phyloP scores from a whole-genome alignment of 2,329 filamentous ascomycete species.

The Lachnellula occidentalis region DNA sequence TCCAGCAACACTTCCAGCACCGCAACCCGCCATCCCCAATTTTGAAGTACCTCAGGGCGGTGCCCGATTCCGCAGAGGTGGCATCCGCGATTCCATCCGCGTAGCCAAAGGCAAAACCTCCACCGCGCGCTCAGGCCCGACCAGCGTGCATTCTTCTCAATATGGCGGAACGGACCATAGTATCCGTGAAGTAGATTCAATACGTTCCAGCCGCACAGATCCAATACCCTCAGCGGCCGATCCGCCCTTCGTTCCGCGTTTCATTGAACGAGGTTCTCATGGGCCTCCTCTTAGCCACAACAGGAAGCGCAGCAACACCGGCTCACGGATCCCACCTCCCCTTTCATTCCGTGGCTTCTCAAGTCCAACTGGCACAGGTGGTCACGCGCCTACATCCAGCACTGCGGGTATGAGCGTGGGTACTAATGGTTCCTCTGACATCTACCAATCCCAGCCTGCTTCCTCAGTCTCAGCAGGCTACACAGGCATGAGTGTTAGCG shows the following conservation, averaged over 20 bases:
- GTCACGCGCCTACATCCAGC: conserved; percentile 43
- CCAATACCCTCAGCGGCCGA: conserved; percentile 48
- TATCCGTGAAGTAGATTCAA: conserved; percentile 22
- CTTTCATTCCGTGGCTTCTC: conserved; percentile 74
- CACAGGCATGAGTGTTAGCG: conserved; percentile 40
- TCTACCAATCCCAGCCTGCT: conserved; percentile 50
- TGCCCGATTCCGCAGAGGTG: conserved; percentile 32
- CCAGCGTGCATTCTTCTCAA: conserved; percentile 30
- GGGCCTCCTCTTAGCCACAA: conserved; percentile 49
- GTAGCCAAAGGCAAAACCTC: conserved; percentile 66
- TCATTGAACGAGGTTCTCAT: conserved; percentile 47
- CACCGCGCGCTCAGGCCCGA: conserved; percentile 34
- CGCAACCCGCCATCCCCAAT: conserved; percentile 43
- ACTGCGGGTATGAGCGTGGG: conserved; percentile 51
- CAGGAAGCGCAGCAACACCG: conserved; percentile 86
- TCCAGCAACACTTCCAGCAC: conserved; percentile 47
- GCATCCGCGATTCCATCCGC: conserved; percentile 83
- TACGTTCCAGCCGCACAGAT: conserved; percentile 18
- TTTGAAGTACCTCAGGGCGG: conserved; percentile 35
- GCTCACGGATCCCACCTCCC: conserved; percentile 64
- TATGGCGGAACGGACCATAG: conserved; percentile 16
- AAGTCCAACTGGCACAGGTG: conserved; percentile 15
- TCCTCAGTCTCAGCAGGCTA: conserved; percentile 33
- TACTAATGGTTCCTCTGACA: conserved; percentile 56
- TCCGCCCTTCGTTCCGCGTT: conserved; percentile 67